These are phyloP conservation scores for Pythium folliculosum DNA, from an alignment of 352 stramenopile genomes.

Conservation along the genomic window DNA sequence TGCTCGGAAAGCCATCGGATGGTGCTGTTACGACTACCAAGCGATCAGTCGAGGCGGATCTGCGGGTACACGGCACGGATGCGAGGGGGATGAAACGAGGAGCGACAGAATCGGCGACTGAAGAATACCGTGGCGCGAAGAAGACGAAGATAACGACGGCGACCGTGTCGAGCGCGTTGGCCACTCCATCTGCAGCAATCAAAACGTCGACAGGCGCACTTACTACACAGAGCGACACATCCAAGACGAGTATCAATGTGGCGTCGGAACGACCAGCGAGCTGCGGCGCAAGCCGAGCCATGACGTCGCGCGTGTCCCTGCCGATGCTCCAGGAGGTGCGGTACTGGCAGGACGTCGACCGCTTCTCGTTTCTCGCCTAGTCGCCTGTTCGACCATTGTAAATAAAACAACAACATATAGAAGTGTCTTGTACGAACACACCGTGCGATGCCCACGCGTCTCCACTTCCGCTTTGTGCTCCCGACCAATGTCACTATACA, in stretches of 20 bases:
- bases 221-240: background rate
- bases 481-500: conserved; percentile 3
- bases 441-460: background rate
- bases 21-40: background rate
- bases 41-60: background rate
- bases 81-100: conserved; percentile 2
- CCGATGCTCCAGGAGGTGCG: conserved; percentile 23
- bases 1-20: background rate
- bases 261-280: background rate
- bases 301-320: background rate
- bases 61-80: background rate
- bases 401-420: background rate
- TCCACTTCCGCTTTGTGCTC: background rate
- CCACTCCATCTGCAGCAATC: background rate
- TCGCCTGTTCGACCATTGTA: too few species aligned
- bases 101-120: background rate
- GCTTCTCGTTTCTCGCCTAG: conserved; percentile 27
- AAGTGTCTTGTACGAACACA: background rate
- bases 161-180: background rate
- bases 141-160: background rate
- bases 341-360: conserved; percentile 34
- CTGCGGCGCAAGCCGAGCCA: background rate
- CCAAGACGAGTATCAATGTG: background rate
- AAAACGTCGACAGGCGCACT: background rate
- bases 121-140: background rate